Conservation (phyloP, 2,329 filamentous ascomycete genomes). For the Fusarium gaditjirri region DNA sequence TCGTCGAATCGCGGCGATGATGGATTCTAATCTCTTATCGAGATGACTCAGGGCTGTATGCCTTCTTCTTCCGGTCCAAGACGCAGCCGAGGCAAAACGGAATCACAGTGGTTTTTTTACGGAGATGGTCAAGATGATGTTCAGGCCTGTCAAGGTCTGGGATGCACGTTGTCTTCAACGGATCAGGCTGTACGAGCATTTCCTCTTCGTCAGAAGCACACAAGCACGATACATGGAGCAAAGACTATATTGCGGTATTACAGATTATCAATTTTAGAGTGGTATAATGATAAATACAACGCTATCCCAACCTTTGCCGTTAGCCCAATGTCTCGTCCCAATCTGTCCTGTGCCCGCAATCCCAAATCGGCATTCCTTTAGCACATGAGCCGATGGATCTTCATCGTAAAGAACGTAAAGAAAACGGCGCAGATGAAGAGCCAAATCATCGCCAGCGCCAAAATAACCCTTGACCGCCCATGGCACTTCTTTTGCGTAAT, state of each 20-base stretch:
- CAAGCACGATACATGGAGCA: accelerated
- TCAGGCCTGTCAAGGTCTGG: no score
- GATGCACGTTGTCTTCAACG: no score
- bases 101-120: no score
- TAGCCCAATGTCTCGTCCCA: background rate
- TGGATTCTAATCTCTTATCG: no score
- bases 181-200: no score
- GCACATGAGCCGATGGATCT: background rate
- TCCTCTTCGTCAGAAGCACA: no score
- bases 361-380: background rate
- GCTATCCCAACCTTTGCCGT: background rate
- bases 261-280: background rate
- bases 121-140: no score
- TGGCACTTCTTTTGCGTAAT: accelerated
- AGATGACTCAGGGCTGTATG: no score
- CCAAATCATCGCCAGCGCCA: background rate
- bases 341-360: background rate
- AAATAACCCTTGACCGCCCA: background rate
- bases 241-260: accelerated
- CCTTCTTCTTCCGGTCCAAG: no score
- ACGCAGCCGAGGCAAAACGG: no score
- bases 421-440: background rate
- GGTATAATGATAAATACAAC: conserved; percentile 19
- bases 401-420: background rate
- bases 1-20: no score